These are phyloP conservation scores for Aspergillus novofumigatus DNA, from an alignment of 2,329 filamentous ascomycete genomes.

Conservation along the genomic window DNA sequence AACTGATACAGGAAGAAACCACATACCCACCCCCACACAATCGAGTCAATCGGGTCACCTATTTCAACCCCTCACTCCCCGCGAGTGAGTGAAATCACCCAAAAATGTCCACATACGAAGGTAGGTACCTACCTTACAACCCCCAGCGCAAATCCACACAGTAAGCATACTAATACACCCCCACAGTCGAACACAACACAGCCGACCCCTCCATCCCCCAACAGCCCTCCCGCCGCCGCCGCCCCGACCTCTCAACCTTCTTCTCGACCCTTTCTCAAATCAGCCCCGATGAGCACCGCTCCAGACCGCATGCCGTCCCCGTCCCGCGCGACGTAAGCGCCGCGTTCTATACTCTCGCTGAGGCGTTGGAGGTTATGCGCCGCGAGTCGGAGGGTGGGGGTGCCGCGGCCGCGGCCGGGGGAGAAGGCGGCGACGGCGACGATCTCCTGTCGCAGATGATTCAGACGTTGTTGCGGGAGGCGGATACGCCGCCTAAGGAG, in stretches of 20 bases:
- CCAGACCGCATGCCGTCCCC: constrained; percentile 56
- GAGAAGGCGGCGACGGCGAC: constrained; percentile 20
- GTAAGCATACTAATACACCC: constrained; percentile 3
- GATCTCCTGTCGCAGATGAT: constrained; percentile 54
- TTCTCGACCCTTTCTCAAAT: constrained; percentile 58
- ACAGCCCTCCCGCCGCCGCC: constrained; percentile 41
- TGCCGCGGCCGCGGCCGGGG: no score
- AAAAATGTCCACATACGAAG: constrained; percentile 42
- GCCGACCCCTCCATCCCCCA: constrained; percentile 23
- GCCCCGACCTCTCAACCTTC: constrained; percentile 63
- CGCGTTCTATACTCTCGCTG: constrained; percentile 56
- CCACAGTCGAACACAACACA: constrained; percentile 45
- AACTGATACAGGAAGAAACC: not conserved
- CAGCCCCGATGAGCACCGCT: constrained; percentile 46
- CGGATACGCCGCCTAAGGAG: constrained; percentile 57
- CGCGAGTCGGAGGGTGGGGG: constrained; percentile 32
- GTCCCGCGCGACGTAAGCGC: constrained; percentile 59
- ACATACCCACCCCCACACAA: constrained; percentile 4
- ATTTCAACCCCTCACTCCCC: constrained; percentile 6
- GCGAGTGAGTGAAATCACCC: constrained; percentile 6
- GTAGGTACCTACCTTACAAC: constrained; percentile 24
- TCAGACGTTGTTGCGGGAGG: constrained; percentile 49
- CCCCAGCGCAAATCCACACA: not conserved
- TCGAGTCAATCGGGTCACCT: constrained; percentile 2
- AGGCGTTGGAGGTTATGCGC: constrained; percentile 58